Evolutionary conservation across 768 basidiomycete species (phyloP).

Genomic region (Trametes meyenii): DNA sequence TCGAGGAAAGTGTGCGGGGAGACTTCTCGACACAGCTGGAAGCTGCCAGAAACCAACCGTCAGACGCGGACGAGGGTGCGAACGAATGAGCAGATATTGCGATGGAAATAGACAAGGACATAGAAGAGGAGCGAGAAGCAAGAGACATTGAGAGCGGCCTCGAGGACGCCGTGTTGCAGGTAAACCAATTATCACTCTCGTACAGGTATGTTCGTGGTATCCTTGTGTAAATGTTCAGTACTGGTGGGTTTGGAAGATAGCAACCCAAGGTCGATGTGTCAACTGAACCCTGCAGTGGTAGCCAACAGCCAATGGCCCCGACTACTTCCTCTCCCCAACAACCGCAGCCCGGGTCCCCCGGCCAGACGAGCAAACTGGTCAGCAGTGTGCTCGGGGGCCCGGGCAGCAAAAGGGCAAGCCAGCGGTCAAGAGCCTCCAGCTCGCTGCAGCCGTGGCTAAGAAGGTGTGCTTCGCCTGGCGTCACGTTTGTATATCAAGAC

Average conservation of each 20-base stretch:
- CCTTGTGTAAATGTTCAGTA: neutral
- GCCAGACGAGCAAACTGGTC: slow-evolving; percentile 70
- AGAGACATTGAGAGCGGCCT: slow-evolving; percentile 33
- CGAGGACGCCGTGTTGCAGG: slow-evolving; percentile 46
- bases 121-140: slow-evolving; percentile 39
- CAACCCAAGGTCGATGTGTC: slow-evolving; percentile 30
- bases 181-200: slow-evolving; percentile 41
- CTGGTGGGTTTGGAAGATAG: neutral
- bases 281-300: slow-evolving; percentile 43
- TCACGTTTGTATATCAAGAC: neutral
- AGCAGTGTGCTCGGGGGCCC: slow-evolving; percentile 68
- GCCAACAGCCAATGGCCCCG: slow-evolving; percentile 59
- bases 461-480: slow-evolving; percentile 57
- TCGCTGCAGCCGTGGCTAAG: slow-evolving; percentile 83
- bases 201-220: slow-evolving; percentile 27
- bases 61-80: slow-evolving; percentile 24
- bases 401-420: slow-evolving; percentile 68
- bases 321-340: slow-evolving; percentile 36
- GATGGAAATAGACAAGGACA: slow-evolving; percentile 40
- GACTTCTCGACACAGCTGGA: slow-evolving; percentile 15
- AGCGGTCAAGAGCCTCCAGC: slow-evolving; percentile 80
- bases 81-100: slow-evolving; percentile 38
- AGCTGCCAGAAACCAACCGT: slow-evolving; percentile 10
- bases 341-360: slow-evolving; percentile 63
- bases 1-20: slow-evolving; percentile 31